Evolutionary conservation across 768 basidiomycete genomes (phyloP), one percentile per base, ranked within the genome.

Genomic region (Multifurca ochricompacta): DNA sequence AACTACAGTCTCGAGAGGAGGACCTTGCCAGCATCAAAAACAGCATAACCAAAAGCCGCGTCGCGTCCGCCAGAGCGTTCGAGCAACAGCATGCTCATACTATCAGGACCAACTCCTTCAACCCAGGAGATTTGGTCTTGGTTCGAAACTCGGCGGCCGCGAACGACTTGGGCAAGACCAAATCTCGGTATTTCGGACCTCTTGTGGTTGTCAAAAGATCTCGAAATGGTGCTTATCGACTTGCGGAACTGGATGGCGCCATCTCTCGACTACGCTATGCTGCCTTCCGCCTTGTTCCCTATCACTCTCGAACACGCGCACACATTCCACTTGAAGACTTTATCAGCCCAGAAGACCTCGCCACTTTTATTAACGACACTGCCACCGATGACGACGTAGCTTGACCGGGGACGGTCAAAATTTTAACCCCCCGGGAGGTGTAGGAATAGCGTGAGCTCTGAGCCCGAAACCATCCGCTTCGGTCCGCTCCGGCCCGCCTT

Each of bases 81-180:
- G 53, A 59, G 25, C 16, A 16, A 1, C 21, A 23, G 14, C 55
- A 49, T 30, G 34, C 36, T 13, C 45, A 27, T 2, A 51, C 59
- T 0, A 65, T 67, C 32, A 53, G 32, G 3, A 57, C 66, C 46
- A 63, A 53, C 43, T 30, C 67, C 47, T 68, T 68, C 53, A 39
- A 51, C 10, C 58, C 54, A 0, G 66, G 68, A 3, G 31, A 36
- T 1, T 58, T 68, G 0, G 63, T 68, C 0, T 58, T 69, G 0
- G 53, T 69, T 0, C 46, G 62, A 1, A 68, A 69, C 49, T 65
- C 60, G 9, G 40, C 45, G 10, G 56, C 65, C 23, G 59, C 66
- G 27, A 57, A 56, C 14, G 49, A 58, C 14, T 36, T 65, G 0
- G 59, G 63, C 8, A 68, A 67, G 28, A 51, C 47, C 5, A 62